Base-by-base conservation (phyloP, 225 moss, liverwort and hornwort species). In the Takakia lepidozioides region DNA sequence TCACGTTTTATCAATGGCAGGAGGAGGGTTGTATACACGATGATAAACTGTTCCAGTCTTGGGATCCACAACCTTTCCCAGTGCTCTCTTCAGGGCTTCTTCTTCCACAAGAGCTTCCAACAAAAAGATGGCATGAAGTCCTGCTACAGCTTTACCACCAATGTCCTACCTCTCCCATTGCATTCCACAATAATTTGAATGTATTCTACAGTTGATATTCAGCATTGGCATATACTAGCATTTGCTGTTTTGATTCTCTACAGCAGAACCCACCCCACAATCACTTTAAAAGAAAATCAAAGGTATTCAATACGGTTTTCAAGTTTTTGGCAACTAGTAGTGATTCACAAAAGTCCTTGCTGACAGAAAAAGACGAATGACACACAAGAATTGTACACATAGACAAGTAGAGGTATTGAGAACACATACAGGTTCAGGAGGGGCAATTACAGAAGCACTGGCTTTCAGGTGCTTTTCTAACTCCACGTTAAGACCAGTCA, bases 391-490 rank as follows among this genome's bases (percentile, higher is more conserved):
- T n/a, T n/a, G n/a, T n/a, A n/a, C n/a, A n/a, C n/a, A n/a, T n/a
- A n/a, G n/a, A n/a, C n/a, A n/a, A n/a, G n/a, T n/a, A n/a, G n/a
- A n/a, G n/a, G n/a, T n/a, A n/a, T n/a, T n/a, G n/a, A n/a, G n/a
- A n/a, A n/a, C n/a, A 68, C 61, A 62, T 67, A 85, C 85, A 52
- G 0, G 59, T 14, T 62, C 1, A 55, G 73, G 83, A 2, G 81
- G 93, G 11, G 88, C 88, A 50, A 93, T 79, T 60, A 68, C 84
- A 3, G 86, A 93, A 3, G 66, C 38, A 49, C 72, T 88, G 21
- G 56, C 27, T 17, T 59, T 45, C 49, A 74, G 78, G 8, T 43
- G 54, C 59, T 73, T 39, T 51, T 42, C 52, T 52, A 74, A 66
- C 40, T 84, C 78, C 51, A 76, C 52, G 54, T 93, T 75, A 42